phyloP scores from a whole-genome alignment of 192 early-diverging fungal species.

The Entomortierella chlamydospora region DNA sequence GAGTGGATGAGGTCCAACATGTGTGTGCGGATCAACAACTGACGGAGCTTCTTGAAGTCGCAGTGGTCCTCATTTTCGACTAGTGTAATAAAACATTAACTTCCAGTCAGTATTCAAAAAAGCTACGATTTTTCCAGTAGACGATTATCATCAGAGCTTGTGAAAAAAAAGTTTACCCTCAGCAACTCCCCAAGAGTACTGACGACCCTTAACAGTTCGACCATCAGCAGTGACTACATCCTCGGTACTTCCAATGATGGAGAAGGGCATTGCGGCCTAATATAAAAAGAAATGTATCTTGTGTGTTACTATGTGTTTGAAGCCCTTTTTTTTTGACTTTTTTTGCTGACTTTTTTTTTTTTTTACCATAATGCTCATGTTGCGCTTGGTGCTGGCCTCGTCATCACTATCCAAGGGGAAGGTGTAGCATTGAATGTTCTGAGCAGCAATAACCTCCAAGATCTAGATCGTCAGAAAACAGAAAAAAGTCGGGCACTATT shows the following conservation, averaged over 20 bases:
- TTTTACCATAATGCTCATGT: conserved; percentile 80
- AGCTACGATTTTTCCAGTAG: no score
- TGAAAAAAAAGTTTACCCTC: no score
- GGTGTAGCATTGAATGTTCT: conserved; percentile 93
- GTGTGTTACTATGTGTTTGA: no score
- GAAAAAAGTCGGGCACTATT: not conserved
- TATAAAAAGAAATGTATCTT: not conserved
- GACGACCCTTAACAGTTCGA: conserved; percentile 92
- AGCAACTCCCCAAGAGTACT: conserved; percentile 98
- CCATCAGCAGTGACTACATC: conserved; percentile 89
- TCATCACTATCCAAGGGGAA: conserved; percentile 93
- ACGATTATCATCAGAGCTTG: no score
- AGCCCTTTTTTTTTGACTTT: not conserved
- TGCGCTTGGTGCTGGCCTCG: conserved; percentile 79
- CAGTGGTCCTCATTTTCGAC: conserved; percentile 99
- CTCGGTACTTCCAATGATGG: conserved; percentile 91
- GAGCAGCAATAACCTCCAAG: conserved; percentile 90
- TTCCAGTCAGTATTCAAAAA: no score
- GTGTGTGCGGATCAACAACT: conserved; percentile 95
- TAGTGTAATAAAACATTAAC: not conserved
- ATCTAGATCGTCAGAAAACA: conserved; percentile 62
- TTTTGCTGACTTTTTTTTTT: no score
- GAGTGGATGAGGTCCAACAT: conserved; percentile 95
- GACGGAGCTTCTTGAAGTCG: conserved; percentile 97
- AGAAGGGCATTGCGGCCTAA: conserved; percentile 91